A percentile compares a stretch with the other conserved stretches of the same genome.
Evolutionary conservation across 768 basidiomycete species (phyloP).

Genomic region (Pleurotus citrinopileatus): DNA sequence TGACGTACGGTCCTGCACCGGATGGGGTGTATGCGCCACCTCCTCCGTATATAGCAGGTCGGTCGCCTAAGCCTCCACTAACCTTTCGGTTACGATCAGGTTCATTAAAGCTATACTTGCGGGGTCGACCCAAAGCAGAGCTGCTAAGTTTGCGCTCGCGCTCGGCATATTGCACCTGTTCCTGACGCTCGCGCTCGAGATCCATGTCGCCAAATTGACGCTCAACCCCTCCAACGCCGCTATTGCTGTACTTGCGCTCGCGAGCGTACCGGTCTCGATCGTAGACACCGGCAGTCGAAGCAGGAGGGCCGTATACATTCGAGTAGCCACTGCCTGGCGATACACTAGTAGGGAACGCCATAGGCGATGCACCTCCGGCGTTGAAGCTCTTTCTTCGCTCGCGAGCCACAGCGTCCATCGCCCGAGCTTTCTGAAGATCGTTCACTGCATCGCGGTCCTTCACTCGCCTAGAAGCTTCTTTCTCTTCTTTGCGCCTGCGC

Average conservation of each 20-base stretch:
- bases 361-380: conserved; percentile 31
- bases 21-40: conserved; percentile 27
- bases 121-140: conserved; percentile 32
- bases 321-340: conserved; percentile 11
- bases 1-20: conserved; percentile 20
- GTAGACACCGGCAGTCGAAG: conserved; percentile 21
- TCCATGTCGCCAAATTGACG: conserved; percentile 17
- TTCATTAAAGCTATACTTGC: conserved; percentile 43
- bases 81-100: conserved; percentile 34
- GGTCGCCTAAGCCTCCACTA: conserved; percentile 35
- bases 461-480: conserved; percentile 38
- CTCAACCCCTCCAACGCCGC: conserved; percentile 24
- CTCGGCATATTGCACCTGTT: conserved; percentile 27
- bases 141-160: conserved; percentile 30
- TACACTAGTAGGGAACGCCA: conserved; percentile 27
- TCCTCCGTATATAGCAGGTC: conserved; percentile 23
- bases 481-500: conserved; percentile 43
- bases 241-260: conserved; percentile 32
- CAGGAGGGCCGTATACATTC: conserved; percentile 13
- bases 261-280: conserved; percentile 15
- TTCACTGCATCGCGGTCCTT: conserved; percentile 56
- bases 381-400: conserved; percentile 58
- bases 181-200: conserved; percentile 27
- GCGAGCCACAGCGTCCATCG: conserved; percentile 42
- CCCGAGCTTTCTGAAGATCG: conserved; percentile 56